phyloP scores from a whole-genome alignment of 2,329 filamentous ascomycete species.

The Xylariaceae sp. region DNA sequence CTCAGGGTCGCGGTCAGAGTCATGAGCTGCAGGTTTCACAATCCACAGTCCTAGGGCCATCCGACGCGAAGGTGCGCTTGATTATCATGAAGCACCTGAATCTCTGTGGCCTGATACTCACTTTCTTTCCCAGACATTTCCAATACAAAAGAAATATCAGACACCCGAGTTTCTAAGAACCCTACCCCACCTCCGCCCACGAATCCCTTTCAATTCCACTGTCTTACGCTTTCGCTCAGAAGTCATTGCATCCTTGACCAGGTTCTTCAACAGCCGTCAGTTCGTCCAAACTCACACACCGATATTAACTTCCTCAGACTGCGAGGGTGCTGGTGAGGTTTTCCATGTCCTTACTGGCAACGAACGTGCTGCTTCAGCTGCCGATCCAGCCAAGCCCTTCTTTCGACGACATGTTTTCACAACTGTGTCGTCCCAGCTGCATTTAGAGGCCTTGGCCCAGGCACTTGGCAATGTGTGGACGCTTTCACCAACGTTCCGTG shows the following conservation, averaged over 20 bases:
- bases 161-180: slow-evolving; percentile 86
- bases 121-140: slow-evolving; percentile 70
- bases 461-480: slow-evolving; percentile 92
- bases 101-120: slow-evolving; percentile 33
- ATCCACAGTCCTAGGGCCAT: slow-evolving; percentile 75
- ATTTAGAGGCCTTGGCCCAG: slow-evolving; percentile 90
- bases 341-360: slow-evolving; percentile 69
- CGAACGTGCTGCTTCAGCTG: slow-evolving; percentile 43
- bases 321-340: slow-evolving; percentile 94
- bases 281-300: slow-evolving; percentile 90
- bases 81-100: slow-evolving; percentile 11
- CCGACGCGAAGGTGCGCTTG: slow-evolving; percentile 76
- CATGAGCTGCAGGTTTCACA: slow-evolving; percentile 80
- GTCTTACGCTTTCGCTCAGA: slow-evolving; percentile 85
- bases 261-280: slow-evolving; percentile 74
- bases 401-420: slow-evolving; percentile 91
- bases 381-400: slow-evolving; percentile 62
- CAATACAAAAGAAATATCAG: slow-evolving; percentile 96
- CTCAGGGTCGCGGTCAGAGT: slow-evolving; percentile 70
- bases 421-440: slow-evolving; percentile 92
- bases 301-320: slow-evolving; percentile 95
- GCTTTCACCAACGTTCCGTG: slow-evolving; percentile 90
- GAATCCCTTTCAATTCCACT: slow-evolving; percentile 80
- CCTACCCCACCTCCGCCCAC: slow-evolving; percentile 84
- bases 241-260: slow-evolving; percentile 73